phyloP scores from a whole-genome alignment of 23 red algal genomes.

The Gracilaria caudata region DNA sequence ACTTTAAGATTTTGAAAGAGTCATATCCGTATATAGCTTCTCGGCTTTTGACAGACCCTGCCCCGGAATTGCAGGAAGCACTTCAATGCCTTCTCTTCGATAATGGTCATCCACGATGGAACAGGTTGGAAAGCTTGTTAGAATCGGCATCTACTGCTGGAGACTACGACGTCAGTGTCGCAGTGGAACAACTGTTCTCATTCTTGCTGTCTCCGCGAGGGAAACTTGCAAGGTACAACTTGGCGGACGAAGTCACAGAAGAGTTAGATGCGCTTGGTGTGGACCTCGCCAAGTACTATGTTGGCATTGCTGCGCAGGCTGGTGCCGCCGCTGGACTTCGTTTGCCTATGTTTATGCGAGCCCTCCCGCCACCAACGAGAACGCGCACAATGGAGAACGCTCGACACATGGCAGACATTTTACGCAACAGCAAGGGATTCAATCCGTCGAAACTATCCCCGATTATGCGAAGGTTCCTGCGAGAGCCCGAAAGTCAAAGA shows the following conservation, averaged over 20 bases:
- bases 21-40: constrained; percentile 98
- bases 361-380: constrained; percentile 45
- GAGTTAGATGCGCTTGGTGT: constrained; percentile 83
- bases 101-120: constrained; percentile 84
- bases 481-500: constrained; percentile 74
- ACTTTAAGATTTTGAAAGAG: constrained; percentile 99
- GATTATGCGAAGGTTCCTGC: constrained; percentile 42
- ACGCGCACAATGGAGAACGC: constrained; percentile 52
- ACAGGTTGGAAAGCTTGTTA: constrained; percentile 88
- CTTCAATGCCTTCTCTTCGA: constrained; percentile 91
- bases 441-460: constrained; percentile 56
- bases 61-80: constrained; percentile 92
- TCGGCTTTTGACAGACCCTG: constrained; percentile 90
- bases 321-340: constrained; percentile 57
- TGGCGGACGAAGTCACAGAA: constrained; percentile 82
- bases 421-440: constrained; percentile 59
- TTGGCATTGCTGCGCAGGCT: constrained; percentile 40
- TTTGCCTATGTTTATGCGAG: constrained; percentile 38
- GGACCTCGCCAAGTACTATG: constrained; percentile 76
- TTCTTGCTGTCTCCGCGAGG: constrained; percentile 82
- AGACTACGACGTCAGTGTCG: constrained; percentile 90
- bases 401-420: constrained; percentile 34
- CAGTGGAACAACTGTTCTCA: constrained; percentile 74
- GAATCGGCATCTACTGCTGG: constrained; percentile 82
- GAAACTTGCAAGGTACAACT: constrained; percentile 72